Conservation (phyloP, 768 basidiomycete genomes). For the Macrolepiota dolichaula region DNA sequence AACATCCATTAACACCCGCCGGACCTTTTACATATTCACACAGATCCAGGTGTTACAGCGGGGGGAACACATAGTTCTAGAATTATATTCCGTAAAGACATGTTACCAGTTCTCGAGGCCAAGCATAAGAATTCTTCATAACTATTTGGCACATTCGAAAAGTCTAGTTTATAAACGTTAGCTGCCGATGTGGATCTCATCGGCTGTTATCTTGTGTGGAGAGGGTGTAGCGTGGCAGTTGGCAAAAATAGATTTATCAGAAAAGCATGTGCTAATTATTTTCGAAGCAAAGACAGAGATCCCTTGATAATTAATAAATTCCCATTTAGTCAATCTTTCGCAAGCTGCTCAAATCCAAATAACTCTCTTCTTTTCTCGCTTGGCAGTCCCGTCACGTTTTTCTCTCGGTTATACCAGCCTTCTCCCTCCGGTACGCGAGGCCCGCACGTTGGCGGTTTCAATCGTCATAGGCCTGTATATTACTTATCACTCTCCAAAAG, state of each 20-base stretch:
- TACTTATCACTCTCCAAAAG: not conserved
- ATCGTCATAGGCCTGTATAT: not conserved
- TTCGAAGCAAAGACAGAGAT: not conserved
- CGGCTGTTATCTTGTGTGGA: not conserved
- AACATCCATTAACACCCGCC: too few relatives aligned
- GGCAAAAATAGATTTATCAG: constrained; percentile 5
- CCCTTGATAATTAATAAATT: not conserved
- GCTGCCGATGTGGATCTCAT: constrained; percentile 2
- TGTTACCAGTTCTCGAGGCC: not conserved
- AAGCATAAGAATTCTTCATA: not conserved
- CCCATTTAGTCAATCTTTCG: constrained; percentile 4
- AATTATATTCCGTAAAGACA: too few relatives aligned
- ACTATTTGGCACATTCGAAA: not conserved
- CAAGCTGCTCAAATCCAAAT: not conserved
- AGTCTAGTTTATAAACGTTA: not conserved
- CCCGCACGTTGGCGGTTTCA: not conserved
- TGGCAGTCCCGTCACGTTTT: too few relatives aligned
- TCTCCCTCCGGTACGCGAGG: not conserved
- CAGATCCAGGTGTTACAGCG: too few relatives aligned
- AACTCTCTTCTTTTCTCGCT: too few relatives aligned
- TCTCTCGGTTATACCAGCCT: not conserved
- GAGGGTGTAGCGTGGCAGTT: not conserved
- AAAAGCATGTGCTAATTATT: not conserved
- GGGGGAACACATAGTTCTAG: too few relatives aligned
- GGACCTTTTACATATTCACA: too few relatives aligned